Evolutionary conservation across 2,329 filamentous ascomycete species (phyloP), one percentile per base, ranked within the genome.

Genomic region (Raffaelea arxii): DNA sequence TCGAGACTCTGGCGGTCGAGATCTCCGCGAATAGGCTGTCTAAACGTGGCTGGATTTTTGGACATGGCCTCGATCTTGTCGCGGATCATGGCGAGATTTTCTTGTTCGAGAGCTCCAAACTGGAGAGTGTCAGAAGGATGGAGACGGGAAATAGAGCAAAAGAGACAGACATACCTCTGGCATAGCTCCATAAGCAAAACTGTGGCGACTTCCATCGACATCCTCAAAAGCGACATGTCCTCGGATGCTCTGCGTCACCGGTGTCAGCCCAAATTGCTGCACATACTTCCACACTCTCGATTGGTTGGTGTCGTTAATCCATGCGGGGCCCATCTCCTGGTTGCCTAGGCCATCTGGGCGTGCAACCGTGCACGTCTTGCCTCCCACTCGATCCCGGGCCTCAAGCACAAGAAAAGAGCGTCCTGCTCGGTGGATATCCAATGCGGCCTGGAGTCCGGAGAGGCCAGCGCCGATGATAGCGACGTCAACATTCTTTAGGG

Each of bases 241-340:
- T 11, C 18, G 16, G 38, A 25, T 41, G 22, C 32, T 42, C 25
- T 42, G 40, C 24, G 14, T 19, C 10, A 42, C 25, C 7, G n/a
- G 23, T 12, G 12, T 19, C 9, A 42, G 40, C n/a, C 40, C 40
- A 21, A 42, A 30, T 10, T 18, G 24, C 40, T 42, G 40, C 16
- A 19, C 24, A 4, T 21, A 5, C 10, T 18, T 37, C 10, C 19
- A 44, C 32, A 45, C 44, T 22, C 44, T 25, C n/a, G 37, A 18
- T 46, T 52, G 50, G 50, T 50, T 52, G 3, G 39, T 43, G 39
- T 48, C 46, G 44, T 52, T 52, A 46, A 52, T 50, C 50, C 50
- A 52, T 2, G 50, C 50, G 1, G 48, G 46, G 32, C 50, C 50
- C 10, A 38, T 43, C 23, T 52, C 50, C 6, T 12, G 3, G 12